Conservation (phyloP, 2,329 filamentous ascomycete genomes). For the Fusarium poae region DNA sequence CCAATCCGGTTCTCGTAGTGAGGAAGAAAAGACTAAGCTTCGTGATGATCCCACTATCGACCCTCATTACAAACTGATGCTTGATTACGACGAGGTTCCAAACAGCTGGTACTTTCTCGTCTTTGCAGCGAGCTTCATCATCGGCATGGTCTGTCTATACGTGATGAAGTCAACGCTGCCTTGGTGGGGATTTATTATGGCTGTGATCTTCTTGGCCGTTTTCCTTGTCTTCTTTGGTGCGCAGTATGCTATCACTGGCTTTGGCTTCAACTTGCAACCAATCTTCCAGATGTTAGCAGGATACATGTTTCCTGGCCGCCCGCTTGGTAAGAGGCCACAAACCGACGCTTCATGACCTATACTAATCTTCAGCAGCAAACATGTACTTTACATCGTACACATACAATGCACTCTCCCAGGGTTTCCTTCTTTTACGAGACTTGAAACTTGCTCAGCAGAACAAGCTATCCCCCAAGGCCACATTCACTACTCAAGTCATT, state of each 20-base stretch:
- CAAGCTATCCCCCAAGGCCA: conserved; percentile 29
- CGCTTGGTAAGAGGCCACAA: conserved; percentile 8
- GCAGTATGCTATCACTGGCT: conserved; percentile 32
- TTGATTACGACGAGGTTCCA: conserved; percentile 27
- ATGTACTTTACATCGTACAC: conserved; percentile 38
- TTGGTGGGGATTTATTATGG: conserved; percentile 59
- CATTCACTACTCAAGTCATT: conserved; percentile 62
- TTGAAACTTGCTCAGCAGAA: conserved; percentile 32
- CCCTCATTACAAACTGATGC: conserved; percentile 40
- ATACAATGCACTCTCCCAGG: conserved; percentile 22
- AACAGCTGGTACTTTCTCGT: conserved; percentile 31
- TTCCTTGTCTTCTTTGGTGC: conserved; percentile 58
- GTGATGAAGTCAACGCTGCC: conserved; percentile 43
- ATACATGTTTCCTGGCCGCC: conserved; percentile 30
- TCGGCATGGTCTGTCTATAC: conserved; percentile 43
- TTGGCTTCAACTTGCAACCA: conserved; percentile 20
- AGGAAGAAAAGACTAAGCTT: conserved; percentile 33
- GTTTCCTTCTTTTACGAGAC: conserved; percentile 19
- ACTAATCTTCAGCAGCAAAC: conserved; percentile 9
- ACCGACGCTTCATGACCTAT: rapidly evolving
- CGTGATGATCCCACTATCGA: conserved; percentile 26
- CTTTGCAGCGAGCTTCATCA: neutral
- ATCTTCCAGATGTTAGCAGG: conserved; percentile 38
- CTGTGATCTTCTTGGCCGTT: conserved; percentile 53
- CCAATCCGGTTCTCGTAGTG: neutral